phyloP scores from a whole-genome alignment of 2,329 filamentous ascomycete species.

The Rutstroemia sydowiana region DNA sequence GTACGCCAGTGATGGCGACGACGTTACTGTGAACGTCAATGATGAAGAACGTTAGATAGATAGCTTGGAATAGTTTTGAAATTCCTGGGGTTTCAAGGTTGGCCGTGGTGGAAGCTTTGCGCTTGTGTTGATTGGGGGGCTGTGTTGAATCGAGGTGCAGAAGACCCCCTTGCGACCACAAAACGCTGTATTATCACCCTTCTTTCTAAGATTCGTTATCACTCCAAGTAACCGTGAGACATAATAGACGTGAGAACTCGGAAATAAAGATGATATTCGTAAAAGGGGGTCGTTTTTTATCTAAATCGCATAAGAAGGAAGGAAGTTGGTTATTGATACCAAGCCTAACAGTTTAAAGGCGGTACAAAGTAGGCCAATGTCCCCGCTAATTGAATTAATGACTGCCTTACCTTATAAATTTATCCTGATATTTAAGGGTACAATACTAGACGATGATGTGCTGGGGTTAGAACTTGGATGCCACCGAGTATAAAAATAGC shows the following conservation, averaged over 20 bases:
- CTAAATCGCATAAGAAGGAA: not conserved
- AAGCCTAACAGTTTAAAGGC: too few species aligned
- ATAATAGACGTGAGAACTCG: conserved; percentile 7
- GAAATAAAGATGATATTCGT: conserved; percentile 4
- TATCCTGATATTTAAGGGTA: not conserved
- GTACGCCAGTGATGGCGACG: conserved; percentile 27
- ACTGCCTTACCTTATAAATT: not conserved
- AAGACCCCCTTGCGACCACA: conserved; percentile 4
- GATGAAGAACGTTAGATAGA: conserved; percentile 13
- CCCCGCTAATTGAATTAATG: conserved; percentile 7
- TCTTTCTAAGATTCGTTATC: conserved; percentile 5
- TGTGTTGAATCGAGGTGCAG: conserved; percentile 8
- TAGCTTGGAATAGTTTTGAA: conserved; percentile 8
- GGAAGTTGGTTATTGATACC: too few species aligned
- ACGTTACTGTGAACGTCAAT: conserved; percentile 30
- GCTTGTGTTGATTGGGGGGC: conserved; percentile 10
- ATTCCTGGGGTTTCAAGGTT: conserved; percentile 9
- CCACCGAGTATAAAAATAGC: too few species aligned
- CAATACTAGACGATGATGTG: too few species aligned
- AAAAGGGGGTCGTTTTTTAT: conserved; percentile 3
- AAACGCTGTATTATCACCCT: not conserved
- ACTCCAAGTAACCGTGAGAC: conserved; percentile 1
- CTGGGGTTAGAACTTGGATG: too few species aligned
- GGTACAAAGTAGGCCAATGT: conserved; percentile 8
- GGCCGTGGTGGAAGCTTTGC: conserved; percentile 10